Evolutionary conservation across 1,284 basidiomycete species (phyloP), one percentile per base, ranked within the genome.

Genomic region (Sparassis latifolia): DNA sequence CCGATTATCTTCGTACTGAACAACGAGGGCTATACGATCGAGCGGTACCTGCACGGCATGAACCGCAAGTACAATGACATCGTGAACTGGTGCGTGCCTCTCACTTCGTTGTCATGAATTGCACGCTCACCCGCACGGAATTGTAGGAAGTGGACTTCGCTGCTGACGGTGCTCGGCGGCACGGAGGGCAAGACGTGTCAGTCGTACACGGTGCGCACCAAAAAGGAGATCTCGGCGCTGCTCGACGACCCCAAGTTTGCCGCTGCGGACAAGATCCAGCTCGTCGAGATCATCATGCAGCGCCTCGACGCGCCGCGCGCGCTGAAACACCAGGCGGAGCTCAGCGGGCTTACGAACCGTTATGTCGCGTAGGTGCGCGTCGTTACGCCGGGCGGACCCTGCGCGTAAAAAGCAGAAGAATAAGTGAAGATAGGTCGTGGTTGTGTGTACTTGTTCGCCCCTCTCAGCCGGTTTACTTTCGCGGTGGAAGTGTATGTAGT

Each of bases 11-110:
- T 93, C 66, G 75, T 97, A 10, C 73, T 97, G 51, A 93, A 94
- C 74, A 95, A 97, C 69, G 81, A 82, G 48, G 94, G 94, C 0
- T 94, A 93, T 66, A 85, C 86, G 42, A 93, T 96, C 55, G 93
- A 97, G 72, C 78, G 89, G 27, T 81, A 79, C 62, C 78, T 92
- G 55, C 84, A 91, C 63, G 89, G 85, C 27, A 75, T 74, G 60
- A 56, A 72, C 27, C 69, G 76, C 52, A 79, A 82, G 66, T 89
- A 89, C 62, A 89, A 89, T 58, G 81, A 89, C 62, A 79, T 89
- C 53, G 69, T 73, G 4, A 75, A 86, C 61, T 89, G 86, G 86
- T 63, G 29, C 47, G 66, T 54, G 20, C 20, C 10, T 29, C 33
- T 10, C 6, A 4, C 38, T 28, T 12, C 20, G 20, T 20, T 20